Conservation (phyloP, 192 early-diverging fungal species). For the Glomus cerebriforme region DNA sequence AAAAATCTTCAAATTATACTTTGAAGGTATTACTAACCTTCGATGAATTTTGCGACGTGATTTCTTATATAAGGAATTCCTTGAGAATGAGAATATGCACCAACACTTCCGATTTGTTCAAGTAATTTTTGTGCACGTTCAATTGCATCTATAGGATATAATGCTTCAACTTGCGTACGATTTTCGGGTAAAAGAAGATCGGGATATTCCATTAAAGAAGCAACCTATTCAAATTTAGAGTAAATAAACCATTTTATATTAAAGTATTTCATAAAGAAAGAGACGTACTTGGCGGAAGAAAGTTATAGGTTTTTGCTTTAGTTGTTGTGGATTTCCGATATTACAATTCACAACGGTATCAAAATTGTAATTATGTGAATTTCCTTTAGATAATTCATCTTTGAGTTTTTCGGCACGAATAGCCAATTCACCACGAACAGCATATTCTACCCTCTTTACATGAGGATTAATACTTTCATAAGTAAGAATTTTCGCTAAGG, state of each 20-base stretch:
- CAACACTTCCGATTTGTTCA: constrained; percentile 71
- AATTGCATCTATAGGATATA: constrained; percentile 89
- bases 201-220: constrained; percentile 87
- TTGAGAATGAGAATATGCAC: constrained; percentile 95
- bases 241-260: constrained; percentile 20
- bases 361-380: constrained; percentile 28
- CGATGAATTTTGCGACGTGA: constrained; percentile 90
- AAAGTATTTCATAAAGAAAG: neutral
- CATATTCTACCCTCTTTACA: constrained; percentile 83
- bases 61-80: constrained; percentile 83
- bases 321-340: constrained; percentile 49
- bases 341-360: constrained; percentile 46
- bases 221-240: constrained; percentile 55
- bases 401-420: constrained; percentile 88
- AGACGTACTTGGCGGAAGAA: constrained; percentile 88
- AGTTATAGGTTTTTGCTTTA: constrained; percentile 78
- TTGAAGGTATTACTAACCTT: constrained; percentile 32
- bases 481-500: constrained; percentile 62
- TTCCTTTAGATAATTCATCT: constrained; percentile 41
- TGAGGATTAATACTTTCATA: constrained; percentile 72
- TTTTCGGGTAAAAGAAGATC: constrained; percentile 72
- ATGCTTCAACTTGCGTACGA: constrained; percentile 43
- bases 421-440: constrained; percentile 93
- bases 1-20: neutral
- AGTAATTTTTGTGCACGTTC: constrained; percentile 76